Evolutionary conservation across 257 asterid genomes (phyloP), one percentile per base, ranked within the genome.

Genomic region (Fraxinus quadrangulata): DNA sequence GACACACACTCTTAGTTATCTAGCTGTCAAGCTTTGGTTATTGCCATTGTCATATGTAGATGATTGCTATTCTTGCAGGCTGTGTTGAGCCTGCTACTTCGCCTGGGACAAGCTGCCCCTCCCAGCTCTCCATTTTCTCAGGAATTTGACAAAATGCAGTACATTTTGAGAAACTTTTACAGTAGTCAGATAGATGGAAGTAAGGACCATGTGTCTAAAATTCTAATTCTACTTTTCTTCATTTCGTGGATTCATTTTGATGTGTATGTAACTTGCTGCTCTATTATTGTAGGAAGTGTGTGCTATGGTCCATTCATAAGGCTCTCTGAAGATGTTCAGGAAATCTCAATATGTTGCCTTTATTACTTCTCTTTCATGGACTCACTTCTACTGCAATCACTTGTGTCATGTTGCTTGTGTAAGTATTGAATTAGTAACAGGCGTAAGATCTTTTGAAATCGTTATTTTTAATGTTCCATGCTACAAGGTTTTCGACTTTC

Each of bases 331-430:
- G 98, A 91, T 81, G 77, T 89, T 78, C 97, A 95, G 85, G 97
- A 90, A 81, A 96, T 90, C 76, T 93, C 97, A 70, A 75, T 95
- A 28, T 90, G 90, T 84, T 93, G 97, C 87, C 85, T 91, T 71
- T 87, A 87, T 85, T 95, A 91, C 81, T 88, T 91, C 85, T 86
- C 97, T 75, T 78, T 67, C 81, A 73, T 93, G 81, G 91, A 88
- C 83, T 51, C 88, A 42, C 56, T 47, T 83, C 83, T 95, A 77
- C 89, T 95, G 81, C 90, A 90, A 78, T 92, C 99, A 76, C 84
- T 95, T 69, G 89, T 84, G 59, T 82, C 89, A 63, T 93, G 98
- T 80, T 95, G 99, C 92, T 84, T 91, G 78, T 83, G 99, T 95
- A 87, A 91, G 98, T 88, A 67, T 65, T 11, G 4, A 33, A 33